Conservation (phyloP, 2,329 filamentous ascomycete genomes). For the Beauveria sp. region DNA sequence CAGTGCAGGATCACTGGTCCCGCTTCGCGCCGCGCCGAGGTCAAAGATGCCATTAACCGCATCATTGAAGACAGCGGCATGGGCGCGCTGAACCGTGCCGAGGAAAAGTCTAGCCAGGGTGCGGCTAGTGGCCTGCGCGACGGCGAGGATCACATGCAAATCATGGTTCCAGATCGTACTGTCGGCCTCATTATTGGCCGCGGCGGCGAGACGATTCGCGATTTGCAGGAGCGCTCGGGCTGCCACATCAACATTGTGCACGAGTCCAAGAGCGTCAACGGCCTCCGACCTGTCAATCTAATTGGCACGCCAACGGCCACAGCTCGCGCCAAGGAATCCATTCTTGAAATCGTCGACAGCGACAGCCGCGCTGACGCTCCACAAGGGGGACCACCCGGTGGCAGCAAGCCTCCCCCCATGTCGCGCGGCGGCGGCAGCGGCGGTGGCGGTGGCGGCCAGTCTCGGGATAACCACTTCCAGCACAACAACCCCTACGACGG, state of each 20-base stretch:
- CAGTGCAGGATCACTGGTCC: constrained; percentile 81
- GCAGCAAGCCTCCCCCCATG: constrained; percentile 16
- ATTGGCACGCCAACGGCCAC: constrained; percentile 73
- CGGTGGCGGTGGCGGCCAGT: constrained; percentile 1
- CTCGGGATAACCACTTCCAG: constrained; percentile 22
- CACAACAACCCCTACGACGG: constrained; percentile 32
- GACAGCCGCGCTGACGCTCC: constrained; percentile 58
- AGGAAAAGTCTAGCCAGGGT: constrained; percentile 33
- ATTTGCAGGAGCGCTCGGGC: constrained; percentile 84
- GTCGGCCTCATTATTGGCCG: constrained; percentile 92
- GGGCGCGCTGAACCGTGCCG: constrained; percentile 39
- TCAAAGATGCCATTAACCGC: constrained; percentile 74
- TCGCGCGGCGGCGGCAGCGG: background rate
- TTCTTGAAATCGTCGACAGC: constrained; percentile 90
- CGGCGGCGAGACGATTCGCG: constrained; percentile 85
- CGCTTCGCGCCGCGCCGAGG: constrained; percentile 63
- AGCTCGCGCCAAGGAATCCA: constrained; percentile 73
- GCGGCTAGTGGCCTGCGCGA: constrained; percentile 51
- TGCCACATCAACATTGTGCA: constrained; percentile 94
- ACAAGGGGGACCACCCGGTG: constrained; percentile 26
- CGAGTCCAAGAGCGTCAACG: constrained; percentile 88
- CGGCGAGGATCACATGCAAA: constrained; percentile 79
- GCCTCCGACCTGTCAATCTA: constrained; percentile 80
- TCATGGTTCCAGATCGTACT: constrained; percentile 90
- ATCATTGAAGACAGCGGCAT: constrained; percentile 73